Evolutionary conservation across 2,329 filamentous ascomycete species (phyloP).

Genomic region (Botrytis fragariae): DNA sequence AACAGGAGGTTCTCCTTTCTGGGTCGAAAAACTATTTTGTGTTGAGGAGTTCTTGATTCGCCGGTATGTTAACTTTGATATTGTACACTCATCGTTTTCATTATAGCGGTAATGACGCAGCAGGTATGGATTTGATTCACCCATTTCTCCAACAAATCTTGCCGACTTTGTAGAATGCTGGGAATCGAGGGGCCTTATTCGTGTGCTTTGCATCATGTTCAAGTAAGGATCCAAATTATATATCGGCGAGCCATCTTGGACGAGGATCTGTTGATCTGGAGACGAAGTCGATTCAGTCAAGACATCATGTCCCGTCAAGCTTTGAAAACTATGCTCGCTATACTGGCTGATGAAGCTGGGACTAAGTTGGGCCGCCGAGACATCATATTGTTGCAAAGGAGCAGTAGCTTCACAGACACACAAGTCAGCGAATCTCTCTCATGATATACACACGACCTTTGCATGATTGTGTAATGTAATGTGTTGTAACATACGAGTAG

Average conservation of each 20-base stretch:
- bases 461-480: background rate
- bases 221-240: slow-evolving; percentile 34
- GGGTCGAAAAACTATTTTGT: slow-evolving; percentile 28
- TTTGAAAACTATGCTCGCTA: slow-evolving; percentile 32
- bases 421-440: slow-evolving; percentile 22
- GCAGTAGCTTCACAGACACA: slow-evolving; percentile 25
- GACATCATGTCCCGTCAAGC: slow-evolving; percentile 30
- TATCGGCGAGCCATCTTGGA: slow-evolving; percentile 33
- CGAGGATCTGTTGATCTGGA: slow-evolving; percentile 29
- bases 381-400: slow-evolving; percentile 31
- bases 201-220: slow-evolving; percentile 31
- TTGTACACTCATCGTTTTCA: slow-evolving; percentile 37
- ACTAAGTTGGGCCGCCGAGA: slow-evolving; percentile 30
- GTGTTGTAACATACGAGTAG: slow-evolving; percentile 27
- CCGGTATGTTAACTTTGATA: slow-evolving; percentile 37
- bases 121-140: slow-evolving; percentile 38
- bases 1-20: slow-evolving; percentile 35
- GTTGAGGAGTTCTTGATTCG: slow-evolving; percentile 31
- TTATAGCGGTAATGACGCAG: slow-evolving; percentile 36
- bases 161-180: slow-evolving; percentile 31
- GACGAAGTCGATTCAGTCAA: slow-evolving; percentile 28
- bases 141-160: slow-evolving; percentile 38
- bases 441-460: background rate
- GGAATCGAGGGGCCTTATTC: slow-evolving; percentile 34
- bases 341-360: slow-evolving; percentile 35